Conservation (phyloP, 1,284 basidiomycete genomes). For the Coriolopsis trogii region DNA sequence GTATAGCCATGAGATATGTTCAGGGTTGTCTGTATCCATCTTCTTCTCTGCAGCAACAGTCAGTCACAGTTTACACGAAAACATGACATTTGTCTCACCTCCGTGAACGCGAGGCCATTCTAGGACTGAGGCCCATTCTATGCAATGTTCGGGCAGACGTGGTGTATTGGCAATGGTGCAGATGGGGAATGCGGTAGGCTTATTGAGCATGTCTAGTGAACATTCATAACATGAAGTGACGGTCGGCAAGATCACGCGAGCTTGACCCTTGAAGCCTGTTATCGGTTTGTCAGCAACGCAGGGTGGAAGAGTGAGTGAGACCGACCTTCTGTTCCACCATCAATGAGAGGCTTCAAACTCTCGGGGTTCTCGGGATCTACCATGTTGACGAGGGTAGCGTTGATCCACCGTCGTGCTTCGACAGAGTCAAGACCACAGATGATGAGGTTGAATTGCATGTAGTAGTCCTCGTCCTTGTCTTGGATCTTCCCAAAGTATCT, state of each 20-base stretch:
- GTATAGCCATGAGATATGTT: conserved; percentile 96
- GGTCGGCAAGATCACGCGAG: conserved; percentile 95
- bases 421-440: conserved; percentile 99
- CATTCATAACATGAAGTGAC: conserved; percentile 98
- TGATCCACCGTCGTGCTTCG: conserved; percentile 98
- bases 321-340: conserved; percentile 96
- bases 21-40: conserved; percentile 94
- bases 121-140: conserved; percentile 99
- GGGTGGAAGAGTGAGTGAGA: neutral
- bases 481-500: conserved; percentile 98
- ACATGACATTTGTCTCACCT: conserved; percentile 52
- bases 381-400: conserved; percentile 94
- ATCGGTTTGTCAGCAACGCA: neutral
- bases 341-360: conserved; percentile 96
- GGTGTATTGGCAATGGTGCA: conserved; percentile 99
- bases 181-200: conserved; percentile 96
- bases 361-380: conserved; percentile 92
- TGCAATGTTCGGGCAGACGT: conserved; percentile 97
- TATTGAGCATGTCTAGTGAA: conserved; percentile 97
- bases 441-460: conserved; percentile 95
- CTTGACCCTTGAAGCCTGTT: conserved; percentile 97
- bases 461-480: conserved; percentile 96
- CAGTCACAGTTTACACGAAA: neutral
- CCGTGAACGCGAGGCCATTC: conserved; percentile 95
- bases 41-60: conserved; percentile 74